phyloP scores from a whole-genome alignment of 495 filamentous ascomycete genomes.

The Aspergillus haitiensis region DNA sequence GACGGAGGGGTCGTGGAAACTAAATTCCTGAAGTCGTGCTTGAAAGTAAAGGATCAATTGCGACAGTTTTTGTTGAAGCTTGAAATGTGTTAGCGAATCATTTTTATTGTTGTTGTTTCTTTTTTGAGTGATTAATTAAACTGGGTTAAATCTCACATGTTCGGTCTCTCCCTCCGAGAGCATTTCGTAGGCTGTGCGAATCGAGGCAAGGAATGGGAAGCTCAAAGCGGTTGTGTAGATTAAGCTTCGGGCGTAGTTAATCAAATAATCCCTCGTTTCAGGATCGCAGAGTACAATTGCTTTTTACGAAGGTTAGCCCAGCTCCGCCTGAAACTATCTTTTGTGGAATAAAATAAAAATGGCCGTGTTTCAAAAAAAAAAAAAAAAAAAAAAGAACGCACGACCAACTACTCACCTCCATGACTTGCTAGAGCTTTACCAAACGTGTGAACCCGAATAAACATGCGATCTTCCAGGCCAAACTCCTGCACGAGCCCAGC shows the following conservation, averaged over 20 bases:
- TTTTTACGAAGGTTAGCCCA: background rate
- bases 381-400: background rate
- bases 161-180: slow-evolving; percentile 41
- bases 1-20: slow-evolving; percentile 29
- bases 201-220: slow-evolving; percentile 51
- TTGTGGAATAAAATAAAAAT: background rate
- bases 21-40: slow-evolving; percentile 31
- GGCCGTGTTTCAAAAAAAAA: background rate
- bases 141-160: slow-evolving; percentile 28
- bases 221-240: slow-evolving; percentile 52
- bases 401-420: slow-evolving; percentile 55
- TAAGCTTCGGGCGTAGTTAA: slow-evolving; percentile 50
- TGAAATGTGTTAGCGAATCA: background rate
- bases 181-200: slow-evolving; percentile 48
- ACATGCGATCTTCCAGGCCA: slow-evolving; percentile 64
- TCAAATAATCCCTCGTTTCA: slow-evolving; percentile 41
- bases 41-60: slow-evolving; percentile 40
- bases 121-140: background rate
- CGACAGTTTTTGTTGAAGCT: slow-evolving; percentile 44
- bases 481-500: slow-evolving; percentile 66
- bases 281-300: slow-evolving; percentile 49
- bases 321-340: no score
- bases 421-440: slow-evolving; percentile 73
- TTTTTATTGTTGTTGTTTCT: background rate
- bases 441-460: slow-evolving; percentile 72